phyloP scores from a whole-genome alignment of 768 basidiomycete genomes.

The Sporobolomyces pararoseus region DNA sequence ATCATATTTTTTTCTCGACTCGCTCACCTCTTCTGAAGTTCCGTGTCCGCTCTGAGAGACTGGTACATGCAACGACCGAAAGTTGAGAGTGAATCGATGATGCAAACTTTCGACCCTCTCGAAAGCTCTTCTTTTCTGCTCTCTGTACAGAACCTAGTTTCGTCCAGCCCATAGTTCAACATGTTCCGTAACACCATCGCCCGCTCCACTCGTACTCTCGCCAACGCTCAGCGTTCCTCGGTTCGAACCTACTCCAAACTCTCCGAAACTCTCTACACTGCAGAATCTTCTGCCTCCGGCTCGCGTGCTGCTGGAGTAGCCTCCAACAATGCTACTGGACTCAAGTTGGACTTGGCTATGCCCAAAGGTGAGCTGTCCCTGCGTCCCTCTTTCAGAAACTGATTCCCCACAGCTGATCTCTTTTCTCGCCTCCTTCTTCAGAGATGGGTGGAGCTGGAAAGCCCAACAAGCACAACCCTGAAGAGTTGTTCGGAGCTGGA shows the following conservation, averaged over 20 bases:
- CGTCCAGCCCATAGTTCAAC: neutral
- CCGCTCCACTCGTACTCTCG: constrained; percentile 8
- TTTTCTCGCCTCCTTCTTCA: neutral
- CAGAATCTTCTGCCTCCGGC: constrained; percentile 25
- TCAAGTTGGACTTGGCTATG: constrained; percentile 35
- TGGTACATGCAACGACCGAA: no score
- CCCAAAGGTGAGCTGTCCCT: constrained; percentile 22
- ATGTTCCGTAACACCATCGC: constrained; percentile 18
- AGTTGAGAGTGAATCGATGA: neutral
- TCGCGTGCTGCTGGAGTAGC: constrained; percentile 32
- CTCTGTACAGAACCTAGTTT: no score
- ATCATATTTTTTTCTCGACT: no score
- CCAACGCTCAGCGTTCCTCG: neutral
- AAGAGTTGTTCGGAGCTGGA: constrained; percentile 42
- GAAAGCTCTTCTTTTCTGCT: no score
- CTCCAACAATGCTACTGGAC: constrained; percentile 19
- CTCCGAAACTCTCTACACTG: constrained; percentile 31
- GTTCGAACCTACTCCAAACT: constrained; percentile 7
- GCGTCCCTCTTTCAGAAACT: neutral
- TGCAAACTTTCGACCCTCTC: no score
- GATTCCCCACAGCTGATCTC: neutral
- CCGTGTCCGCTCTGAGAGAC: no score
- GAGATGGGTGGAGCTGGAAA: constrained; percentile 34
- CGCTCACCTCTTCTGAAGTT: no score
- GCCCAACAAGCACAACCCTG: constrained; percentile 39